Evolutionary conservation across 2,329 filamentous ascomycete genomes (phyloP).

Genomic region (Pseudogymnoascus sp.): DNA sequence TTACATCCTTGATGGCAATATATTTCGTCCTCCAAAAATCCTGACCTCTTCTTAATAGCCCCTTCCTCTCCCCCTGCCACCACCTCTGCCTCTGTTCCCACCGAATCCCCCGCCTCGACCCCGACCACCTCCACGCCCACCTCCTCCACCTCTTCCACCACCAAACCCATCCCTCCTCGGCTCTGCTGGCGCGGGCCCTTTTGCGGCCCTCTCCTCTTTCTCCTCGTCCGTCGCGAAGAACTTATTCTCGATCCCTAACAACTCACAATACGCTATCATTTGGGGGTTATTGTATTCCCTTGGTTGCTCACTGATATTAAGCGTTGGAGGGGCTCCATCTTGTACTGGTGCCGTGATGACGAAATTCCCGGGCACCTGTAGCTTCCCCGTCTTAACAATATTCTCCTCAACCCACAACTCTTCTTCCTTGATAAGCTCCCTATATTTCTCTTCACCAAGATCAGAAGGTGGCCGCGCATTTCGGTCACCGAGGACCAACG

Average conservation of each 20-base stretch:
- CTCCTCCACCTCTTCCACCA: slow-evolving; percentile 24
- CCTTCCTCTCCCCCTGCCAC: not conserved
- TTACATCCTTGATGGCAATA: not conserved
- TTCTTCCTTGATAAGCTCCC: slow-evolving; percentile 58
- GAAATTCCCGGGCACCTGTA: slow-evolving; percentile 74
- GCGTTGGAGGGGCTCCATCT: slow-evolving; percentile 47
- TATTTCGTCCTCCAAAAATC: not conserved
- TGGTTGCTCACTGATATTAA: slow-evolving; percentile 45
- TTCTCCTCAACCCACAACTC: slow-evolving; percentile 75
- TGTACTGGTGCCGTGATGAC: slow-evolving; percentile 65
- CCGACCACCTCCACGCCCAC: slow-evolving; percentile 27
- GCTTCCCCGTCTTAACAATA: slow-evolving; percentile 51
- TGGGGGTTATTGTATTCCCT: slow-evolving; percentile 82
- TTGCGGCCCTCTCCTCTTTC: slow-evolving; percentile 47
- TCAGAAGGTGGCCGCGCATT: slow-evolving; percentile 47
- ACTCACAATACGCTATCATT: slow-evolving; percentile 69
- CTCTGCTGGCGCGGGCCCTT: slow-evolving; percentile 44
- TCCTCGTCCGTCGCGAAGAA: slow-evolving; percentile 69
- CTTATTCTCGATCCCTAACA: slow-evolving; percentile 69
- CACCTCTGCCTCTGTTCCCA: not conserved
- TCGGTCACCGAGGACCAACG: slow-evolving; percentile 56
- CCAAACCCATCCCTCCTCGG: slow-evolving; percentile 22
- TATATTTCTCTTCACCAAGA: slow-evolving; percentile 61
- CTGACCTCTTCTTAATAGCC: not conserved
- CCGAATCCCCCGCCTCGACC: not conserved